Evolutionary conservation across 2,329 filamentous ascomycete genomes (phyloP), one percentile per base, ranked within the genome.

Genomic region (Cryoendolithus antarcticus): DNA sequence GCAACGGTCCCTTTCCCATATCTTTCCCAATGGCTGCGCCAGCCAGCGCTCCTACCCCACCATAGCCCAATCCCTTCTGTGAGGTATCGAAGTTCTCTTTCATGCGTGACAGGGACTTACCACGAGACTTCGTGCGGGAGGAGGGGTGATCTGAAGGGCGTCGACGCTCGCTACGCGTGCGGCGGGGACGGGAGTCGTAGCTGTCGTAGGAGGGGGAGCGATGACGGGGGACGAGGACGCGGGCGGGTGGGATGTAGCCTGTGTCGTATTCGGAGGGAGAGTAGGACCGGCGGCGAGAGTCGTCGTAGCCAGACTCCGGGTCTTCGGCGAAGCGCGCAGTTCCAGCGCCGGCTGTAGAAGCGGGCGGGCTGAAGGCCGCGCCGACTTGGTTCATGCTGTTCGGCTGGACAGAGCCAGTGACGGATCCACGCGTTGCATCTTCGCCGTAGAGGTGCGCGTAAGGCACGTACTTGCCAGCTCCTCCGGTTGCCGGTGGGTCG

Each of bases 401-500:
- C 4, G 48, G 48, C 36, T 52, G 50, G 2, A 48, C 43, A 3
- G 50, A 52, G 27, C 47, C 49, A 3, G 34, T 38, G 30, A 43
- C 41, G 6, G 52, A 50, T 7, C 15, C 13, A 9, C 41, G 37
- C 9, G 34, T 8, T 30, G 29, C 30, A 13, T 30, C 21, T 21
- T 35, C 10, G 30, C 50, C 54, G 39, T 60, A 60, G 37, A 60
- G 52, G 40, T 59, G 40, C 15, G 56, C 48, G 34, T 60, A 60
- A 6, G 57, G 57, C 2, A 59, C 50, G 34, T 60, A 60, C 30
- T 32, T 7, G 30, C 30, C 13, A 15, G 30, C 30, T 32, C 13
- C 30, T 32, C n/a, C 30, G 30, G 9, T 15, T 11, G n/a, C 30
- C 30, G 13, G n/a, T 15, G 13, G n/a, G 30, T 15, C 30, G 6